phyloP scores from a whole-genome alignment of 176 grass and related monocot genomes.

The Zea luxurians region DNA sequence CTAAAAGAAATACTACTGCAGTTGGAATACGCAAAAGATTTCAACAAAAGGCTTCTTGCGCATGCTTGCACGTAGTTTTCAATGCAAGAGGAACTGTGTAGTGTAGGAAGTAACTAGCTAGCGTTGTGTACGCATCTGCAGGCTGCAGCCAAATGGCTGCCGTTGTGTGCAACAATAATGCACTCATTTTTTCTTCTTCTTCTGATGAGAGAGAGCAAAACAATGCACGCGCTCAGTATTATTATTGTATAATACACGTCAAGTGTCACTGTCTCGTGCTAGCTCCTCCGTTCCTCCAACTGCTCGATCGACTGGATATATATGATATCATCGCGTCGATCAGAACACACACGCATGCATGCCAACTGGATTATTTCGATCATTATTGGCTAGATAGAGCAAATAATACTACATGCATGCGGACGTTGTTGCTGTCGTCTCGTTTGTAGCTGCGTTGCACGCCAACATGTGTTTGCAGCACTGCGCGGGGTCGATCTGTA shows the following conservation, averaged over 20 bases:
- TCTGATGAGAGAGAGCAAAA: too few relatives aligned
- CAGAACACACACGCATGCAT: not conserved
- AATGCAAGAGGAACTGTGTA: not conserved
- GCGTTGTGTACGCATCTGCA: not conserved
- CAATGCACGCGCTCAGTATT: not conserved
- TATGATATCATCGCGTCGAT: too few relatives aligned
- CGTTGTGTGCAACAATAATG: not conserved
- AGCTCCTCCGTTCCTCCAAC: not conserved
- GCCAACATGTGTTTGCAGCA: not conserved
- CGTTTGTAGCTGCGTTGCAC: not conserved
- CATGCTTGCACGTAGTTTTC: too few relatives aligned
- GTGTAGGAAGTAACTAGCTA: conserved; percentile 1
- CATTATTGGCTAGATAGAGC: not conserved
- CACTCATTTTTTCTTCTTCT: too few relatives aligned
- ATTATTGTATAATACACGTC: not conserved
- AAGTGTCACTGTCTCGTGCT: conserved; percentile 18
- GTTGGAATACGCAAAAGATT: not conserved
- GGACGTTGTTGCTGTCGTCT: not conserved
- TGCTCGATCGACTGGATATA: not conserved
- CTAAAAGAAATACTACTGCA: not conserved
- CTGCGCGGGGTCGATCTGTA: not conserved
- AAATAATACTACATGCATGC: not conserved
- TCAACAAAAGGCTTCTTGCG: not conserved
- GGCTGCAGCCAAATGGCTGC: not conserved
- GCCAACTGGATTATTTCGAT: not conserved